Conservation (phyloP, 306 rosid genomes). For the Chamaecrista fasciculata region DNA sequence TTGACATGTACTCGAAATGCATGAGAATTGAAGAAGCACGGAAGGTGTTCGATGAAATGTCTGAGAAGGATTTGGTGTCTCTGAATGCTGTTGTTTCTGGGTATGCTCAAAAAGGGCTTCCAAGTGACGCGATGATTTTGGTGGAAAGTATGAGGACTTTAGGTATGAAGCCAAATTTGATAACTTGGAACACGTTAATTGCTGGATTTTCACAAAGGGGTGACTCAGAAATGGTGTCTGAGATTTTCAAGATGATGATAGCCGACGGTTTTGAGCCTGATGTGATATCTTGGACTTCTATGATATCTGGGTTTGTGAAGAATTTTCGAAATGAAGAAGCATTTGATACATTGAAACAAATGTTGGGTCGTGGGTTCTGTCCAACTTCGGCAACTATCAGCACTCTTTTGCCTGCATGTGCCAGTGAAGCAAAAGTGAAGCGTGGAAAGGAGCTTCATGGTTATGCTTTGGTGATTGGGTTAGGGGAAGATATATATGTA, state of each 20-base stretch:
- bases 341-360: slow-evolving; percentile 53
- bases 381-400: slow-evolving; percentile 85
- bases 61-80: slow-evolving; percentile 67
- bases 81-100: slow-evolving; percentile 81
- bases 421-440: slow-evolving; percentile 52
- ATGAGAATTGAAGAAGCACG: slow-evolving; percentile 48
- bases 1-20: slow-evolving; percentile 77
- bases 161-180: slow-evolving; percentile 56
- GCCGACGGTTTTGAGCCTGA: slow-evolving; percentile 62
- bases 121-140: slow-evolving; percentile 52
- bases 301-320: slow-evolving; percentile 82
- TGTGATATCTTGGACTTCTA: slow-evolving; percentile 81
- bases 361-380: slow-evolving; percentile 51
- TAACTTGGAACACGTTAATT: slow-evolving; percentile 79
- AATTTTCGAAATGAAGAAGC: slow-evolving; percentile 64
- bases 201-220: slow-evolving; percentile 75
- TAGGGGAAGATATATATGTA: slow-evolving; percentile 64
- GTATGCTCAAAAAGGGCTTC: slow-evolving; percentile 56
- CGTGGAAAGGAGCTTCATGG: slow-evolving; percentile 77
- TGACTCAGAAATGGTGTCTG: slow-evolving; percentile 49
- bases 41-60: slow-evolving; percentile 57
- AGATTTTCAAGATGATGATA: slow-evolving; percentile 53
- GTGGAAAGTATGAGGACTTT: slow-evolving; percentile 49
- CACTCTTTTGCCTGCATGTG: slow-evolving; percentile 76
- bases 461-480: slow-evolving; percentile 53